A percentile compares a stretch with the other conserved stretches of the same genome.
phyloP scores from a whole-genome alignment of 2,329 filamentous ascomycete genomes.

The Aureobasidium sp. region DNA sequence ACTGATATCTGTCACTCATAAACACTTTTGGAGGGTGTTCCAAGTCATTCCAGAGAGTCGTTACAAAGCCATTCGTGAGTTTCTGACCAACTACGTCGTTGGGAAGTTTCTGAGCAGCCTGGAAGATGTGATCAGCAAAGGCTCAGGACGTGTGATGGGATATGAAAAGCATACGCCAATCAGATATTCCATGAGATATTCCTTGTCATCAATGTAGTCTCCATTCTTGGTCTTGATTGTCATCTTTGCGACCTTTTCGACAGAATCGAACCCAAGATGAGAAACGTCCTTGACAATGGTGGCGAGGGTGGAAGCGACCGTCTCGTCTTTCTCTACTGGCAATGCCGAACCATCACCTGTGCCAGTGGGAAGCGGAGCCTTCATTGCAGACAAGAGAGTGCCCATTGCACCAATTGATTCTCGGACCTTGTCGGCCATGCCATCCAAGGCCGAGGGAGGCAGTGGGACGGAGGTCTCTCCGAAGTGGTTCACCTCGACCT shows the following conservation, averaged over 20 bases:
- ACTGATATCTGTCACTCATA: conserved; percentile 39
- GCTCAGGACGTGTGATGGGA: background rate
- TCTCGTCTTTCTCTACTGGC: conserved; percentile 22
- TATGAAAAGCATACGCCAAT: conserved; percentile 36
- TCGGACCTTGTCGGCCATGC: conserved; percentile 19
- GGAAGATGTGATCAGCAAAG: conserved; percentile 11
- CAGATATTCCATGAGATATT: conserved; percentile 54
- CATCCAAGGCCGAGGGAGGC: conserved; percentile 23
- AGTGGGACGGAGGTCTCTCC: conserved; percentile 16
- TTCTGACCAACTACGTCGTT: conserved; percentile 34
- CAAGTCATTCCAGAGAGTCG: conserved; percentile 42
- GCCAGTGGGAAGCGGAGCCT: conserved; percentile 30
- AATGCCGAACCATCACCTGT: conserved; percentile 41
- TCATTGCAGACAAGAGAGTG: conserved; percentile 27
- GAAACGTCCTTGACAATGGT: conserved; percentile 24
- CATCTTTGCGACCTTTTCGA: conserved; percentile 31
- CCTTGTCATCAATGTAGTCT: conserved; percentile 53
- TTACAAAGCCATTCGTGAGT: conserved; percentile 40
- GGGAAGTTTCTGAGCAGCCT: conserved; percentile 37
- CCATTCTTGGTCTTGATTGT: conserved; percentile 35
- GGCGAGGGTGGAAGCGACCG: conserved; percentile 13
- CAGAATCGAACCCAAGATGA: conserved; percentile 31
- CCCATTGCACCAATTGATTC: conserved; percentile 24
- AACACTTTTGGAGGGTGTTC: conserved; percentile 42
- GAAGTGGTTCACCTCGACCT: conserved; percentile 15